A percentile compares a stretch with the other conserved stretches of the same genome.
phyloP scores from a whole-genome alignment of 257 asterid species.

The Solanum sejunctum region DNA sequence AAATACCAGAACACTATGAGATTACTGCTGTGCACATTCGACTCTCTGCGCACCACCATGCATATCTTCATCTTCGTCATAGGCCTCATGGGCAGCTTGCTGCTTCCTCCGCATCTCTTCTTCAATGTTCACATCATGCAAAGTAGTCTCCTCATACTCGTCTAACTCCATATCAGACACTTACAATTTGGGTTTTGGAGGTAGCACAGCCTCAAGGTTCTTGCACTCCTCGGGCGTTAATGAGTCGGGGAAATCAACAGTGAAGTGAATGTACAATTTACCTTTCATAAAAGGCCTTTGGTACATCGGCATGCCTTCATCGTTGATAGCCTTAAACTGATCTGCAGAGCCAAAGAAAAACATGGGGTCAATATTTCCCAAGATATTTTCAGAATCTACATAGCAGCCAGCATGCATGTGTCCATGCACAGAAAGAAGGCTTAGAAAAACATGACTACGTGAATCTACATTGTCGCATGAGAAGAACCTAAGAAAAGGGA shows the following conservation, averaged over 20 bases:
- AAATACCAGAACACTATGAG: not conserved
- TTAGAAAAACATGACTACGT: not conserved
- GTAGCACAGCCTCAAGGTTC: constrained; percentile 41
- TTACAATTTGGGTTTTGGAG: constrained; percentile 16
- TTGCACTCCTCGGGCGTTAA: constrained; percentile 46
- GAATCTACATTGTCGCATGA: not conserved
- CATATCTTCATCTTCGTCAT: constrained; percentile 45
- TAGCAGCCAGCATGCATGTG: not conserved
- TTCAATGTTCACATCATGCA: constrained; percentile 40
- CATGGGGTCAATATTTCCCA: not conserved
- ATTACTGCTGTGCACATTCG: constrained; percentile 44
- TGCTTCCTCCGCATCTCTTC: constrained; percentile 45
- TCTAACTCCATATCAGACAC: constrained; percentile 35
- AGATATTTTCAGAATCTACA: not conserved
- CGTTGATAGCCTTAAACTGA: constrained; percentile 74
- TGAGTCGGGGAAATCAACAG: constrained; percentile 69
- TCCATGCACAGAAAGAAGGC: not conserved
- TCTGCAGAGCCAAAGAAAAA: constrained; percentile 23
- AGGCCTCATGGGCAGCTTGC: constrained; percentile 36
- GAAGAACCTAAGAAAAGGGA: not conserved
- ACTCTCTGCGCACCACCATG: constrained; percentile 44
- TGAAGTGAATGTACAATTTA: constrained; percentile 57
- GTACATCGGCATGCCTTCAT: constrained; percentile 91
- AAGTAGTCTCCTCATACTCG: constrained; percentile 44
- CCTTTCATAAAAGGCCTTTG: constrained; percentile 81